These are phyloP conservation scores for Candida koratica DNA, from an alignment of 805 yeast species.

Conservation along the genomic window DNA sequence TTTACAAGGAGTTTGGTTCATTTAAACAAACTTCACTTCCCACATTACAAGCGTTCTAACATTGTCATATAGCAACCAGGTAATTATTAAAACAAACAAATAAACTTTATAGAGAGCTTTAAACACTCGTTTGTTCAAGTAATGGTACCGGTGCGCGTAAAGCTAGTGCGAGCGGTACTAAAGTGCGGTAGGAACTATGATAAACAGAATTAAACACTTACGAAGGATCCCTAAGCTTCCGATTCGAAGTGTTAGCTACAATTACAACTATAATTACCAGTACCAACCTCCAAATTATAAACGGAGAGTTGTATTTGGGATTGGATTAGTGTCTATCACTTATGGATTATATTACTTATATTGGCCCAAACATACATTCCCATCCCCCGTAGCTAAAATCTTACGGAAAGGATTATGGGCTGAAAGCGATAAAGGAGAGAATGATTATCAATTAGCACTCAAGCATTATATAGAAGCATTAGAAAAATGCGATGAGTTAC, in stretches of 20 bases:
- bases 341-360: slow-evolving; percentile 36
- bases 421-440: slow-evolving; percentile 64
- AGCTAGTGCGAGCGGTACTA: no score
- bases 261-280: slow-evolving; percentile 13
- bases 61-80: no score
- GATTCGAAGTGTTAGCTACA: background rate
- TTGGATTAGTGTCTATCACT: slow-evolving; percentile 4
- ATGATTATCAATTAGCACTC: slow-evolving; percentile 65
- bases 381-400: slow-evolving; percentile 63
- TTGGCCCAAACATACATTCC: slow-evolving; percentile 70
- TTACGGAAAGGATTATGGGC: slow-evolving; percentile 80
- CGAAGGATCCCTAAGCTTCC: background rate
- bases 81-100: no score
- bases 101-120: no score
- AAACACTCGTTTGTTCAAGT: no score
- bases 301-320: slow-evolving; percentile 12
- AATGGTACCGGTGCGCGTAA: no score
- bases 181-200: no score
- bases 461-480: slow-evolving; percentile 72
- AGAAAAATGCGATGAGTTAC: slow-evolving; percentile 52
- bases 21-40: no score
- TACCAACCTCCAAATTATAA: slow-evolving; percentile 9
- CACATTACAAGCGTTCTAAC: no score
- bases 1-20: no score
- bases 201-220: no score